Evolutionary conservation across 2,329 filamentous ascomycete genomes (phyloP), one percentile per base, ranked within the genome.

Genomic region (Pseudogymnoascus sp.): DNA sequence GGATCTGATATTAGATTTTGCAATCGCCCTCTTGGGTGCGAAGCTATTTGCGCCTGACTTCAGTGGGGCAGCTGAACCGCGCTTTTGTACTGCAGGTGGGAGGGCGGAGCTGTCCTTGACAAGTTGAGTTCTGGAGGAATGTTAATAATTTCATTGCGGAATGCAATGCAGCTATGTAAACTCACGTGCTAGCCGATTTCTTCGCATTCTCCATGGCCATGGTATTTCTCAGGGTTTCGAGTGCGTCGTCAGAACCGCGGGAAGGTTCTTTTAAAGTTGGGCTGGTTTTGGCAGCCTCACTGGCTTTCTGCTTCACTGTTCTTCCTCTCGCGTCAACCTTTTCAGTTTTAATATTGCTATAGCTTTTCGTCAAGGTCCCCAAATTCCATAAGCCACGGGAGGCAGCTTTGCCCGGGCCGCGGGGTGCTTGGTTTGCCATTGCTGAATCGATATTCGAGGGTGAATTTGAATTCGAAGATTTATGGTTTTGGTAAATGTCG

Each of bases 401-500:
- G 45, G 62, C 62, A 25, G 65, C 65, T 35, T 62, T 62, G 18
- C 42, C 58, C 31, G 60, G 60, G 62, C 61, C 70, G 68, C 61
- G 5, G 75, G 75, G 62, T 77, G 78, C 63, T 55, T 13, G 27
- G 27, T 18, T 55, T 9, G 45, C 31, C 27, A 42, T 60, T 31
- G 36, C 18, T 27, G 59, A 42, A 31, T 60, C 59, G 37, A 60
- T 29, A 48, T 58, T 74, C 74, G 68, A 82, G 79, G 25, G 85
- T 72, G 78, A 79, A 69, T 79, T 80, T 21, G 80, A 77, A n/a
- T 79, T 74, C 27, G 81, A 77, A 25, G 85, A 71, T 67, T 77
- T 77, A 64, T 78, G 76, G 29, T 80, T 79, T 65, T 74, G 76
- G 71, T 80, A 87, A 27, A 87, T 73, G 61, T 87, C 83, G 73